phyloP scores from a whole-genome alignment of 1,139 yeast genomes.

The Hanseniaspora uvarum region DNA sequence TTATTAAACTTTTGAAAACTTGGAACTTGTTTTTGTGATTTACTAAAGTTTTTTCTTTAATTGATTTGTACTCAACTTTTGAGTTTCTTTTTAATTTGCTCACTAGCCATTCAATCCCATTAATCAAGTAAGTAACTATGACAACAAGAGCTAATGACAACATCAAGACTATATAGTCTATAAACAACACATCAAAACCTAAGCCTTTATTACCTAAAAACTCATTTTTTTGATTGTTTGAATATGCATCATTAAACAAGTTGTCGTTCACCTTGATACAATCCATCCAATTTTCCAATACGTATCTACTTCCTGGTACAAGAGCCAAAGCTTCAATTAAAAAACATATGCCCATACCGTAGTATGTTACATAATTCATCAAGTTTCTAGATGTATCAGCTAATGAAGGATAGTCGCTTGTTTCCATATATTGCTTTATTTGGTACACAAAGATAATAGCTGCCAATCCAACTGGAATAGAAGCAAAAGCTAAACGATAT shows the following conservation, averaged over 20 bases:
- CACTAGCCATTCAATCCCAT: neutral
- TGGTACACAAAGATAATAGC: conserved; percentile 41
- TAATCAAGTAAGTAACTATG: neutral
- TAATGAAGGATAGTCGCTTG: conserved; percentile 44
- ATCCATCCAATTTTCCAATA: conserved; percentile 39
- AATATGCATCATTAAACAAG: conserved; percentile 1
- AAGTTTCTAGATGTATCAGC: conserved; percentile 36
- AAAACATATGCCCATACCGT: conserved; percentile 20
- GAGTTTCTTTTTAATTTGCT: conserved; percentile 2
- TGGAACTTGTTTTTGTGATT: conserved; percentile 10
- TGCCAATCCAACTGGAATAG: conserved; percentile 46
- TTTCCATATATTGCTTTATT: conserved; percentile 33
- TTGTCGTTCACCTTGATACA: conserved; percentile 36
- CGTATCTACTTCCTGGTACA: conserved; percentile 24
- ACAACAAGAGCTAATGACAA: conserved; percentile 1
- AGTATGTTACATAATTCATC: conserved; percentile 23
- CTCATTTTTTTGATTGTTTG: conserved; percentile 5
- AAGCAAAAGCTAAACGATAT: conserved; percentile 52
- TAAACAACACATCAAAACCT: neutral
- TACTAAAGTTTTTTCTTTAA: neutral
- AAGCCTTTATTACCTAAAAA: conserved; percentile 11
- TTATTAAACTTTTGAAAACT: conserved; percentile 28
- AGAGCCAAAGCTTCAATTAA: conserved; percentile 37
- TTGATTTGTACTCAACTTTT: neutral
- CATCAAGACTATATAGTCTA: conserved; percentile 3